Conservation (phyloP, 208 protist genomes). For the Trypanosoma cruzi region DNA sequence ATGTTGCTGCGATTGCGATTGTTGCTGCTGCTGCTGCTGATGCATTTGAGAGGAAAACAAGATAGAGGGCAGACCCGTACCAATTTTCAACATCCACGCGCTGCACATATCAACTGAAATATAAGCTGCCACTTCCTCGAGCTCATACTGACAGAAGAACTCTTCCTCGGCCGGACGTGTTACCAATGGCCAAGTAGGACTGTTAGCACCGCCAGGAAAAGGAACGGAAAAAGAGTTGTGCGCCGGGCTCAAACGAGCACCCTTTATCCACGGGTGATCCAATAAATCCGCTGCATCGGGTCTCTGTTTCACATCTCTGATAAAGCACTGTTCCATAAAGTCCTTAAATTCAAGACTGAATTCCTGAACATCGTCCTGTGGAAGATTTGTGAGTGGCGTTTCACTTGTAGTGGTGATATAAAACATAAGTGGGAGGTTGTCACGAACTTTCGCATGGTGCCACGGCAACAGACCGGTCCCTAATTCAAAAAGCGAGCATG, state of each 20-base stretch:
- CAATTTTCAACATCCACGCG: slow-evolving; percentile 37
- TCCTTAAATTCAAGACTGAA: slow-evolving; percentile 82
- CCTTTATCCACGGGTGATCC: slow-evolving; percentile 82
- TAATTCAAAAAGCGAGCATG: slow-evolving; percentile 88
- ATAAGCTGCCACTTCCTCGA: slow-evolving; percentile 70
- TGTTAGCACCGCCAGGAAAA: neutral
- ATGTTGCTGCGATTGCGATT: neutral
- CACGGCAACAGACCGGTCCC: slow-evolving; percentile 79
- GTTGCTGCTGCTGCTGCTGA: slow-evolving; percentile 4
- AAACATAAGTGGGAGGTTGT: slow-evolving; percentile 88
- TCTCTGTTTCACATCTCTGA: slow-evolving; percentile 57
- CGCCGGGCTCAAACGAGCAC: slow-evolving; percentile 20
- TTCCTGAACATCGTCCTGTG: slow-evolving; percentile 44
- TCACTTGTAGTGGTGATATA: slow-evolving; percentile 87
- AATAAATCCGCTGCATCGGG: slow-evolving; percentile 79
- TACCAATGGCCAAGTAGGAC: neutral
- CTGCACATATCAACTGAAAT: slow-evolving; percentile 74
- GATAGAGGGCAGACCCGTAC: neutral
- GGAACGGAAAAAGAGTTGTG: slow-evolving; percentile 11
- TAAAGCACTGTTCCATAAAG: slow-evolving; percentile 90
- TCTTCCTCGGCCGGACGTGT: slow-evolving; percentile 38
- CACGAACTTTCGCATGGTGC: slow-evolving; percentile 82
- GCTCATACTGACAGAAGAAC: slow-evolving; percentile 68
- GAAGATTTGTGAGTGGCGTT: slow-evolving; percentile 66
- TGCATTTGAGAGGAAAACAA: neutral